Evolutionary conservation across 805 yeast species (phyloP).

Genomic region (Saturnispora bothae): DNA sequence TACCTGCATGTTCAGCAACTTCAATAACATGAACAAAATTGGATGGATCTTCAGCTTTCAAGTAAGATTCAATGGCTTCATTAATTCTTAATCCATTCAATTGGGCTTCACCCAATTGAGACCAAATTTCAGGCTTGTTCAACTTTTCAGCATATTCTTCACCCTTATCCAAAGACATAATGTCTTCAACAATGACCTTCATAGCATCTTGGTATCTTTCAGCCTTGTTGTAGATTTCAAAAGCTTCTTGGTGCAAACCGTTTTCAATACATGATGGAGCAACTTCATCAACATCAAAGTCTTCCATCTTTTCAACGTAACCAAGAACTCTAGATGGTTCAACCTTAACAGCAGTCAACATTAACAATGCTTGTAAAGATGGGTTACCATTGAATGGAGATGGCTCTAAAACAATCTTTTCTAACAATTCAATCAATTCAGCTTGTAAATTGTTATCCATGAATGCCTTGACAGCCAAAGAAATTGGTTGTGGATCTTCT

Average conservation of each 20-base stretch:
- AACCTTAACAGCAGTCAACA: constrained; percentile 92
- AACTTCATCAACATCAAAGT: constrained; percentile 87
- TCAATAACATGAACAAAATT: constrained; percentile 89
- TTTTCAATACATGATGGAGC: constrained; percentile 87
- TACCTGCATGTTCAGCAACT: constrained; percentile 90
- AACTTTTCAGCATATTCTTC: constrained; percentile 85
- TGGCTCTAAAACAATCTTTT: constrained; percentile 93
- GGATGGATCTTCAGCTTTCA: constrained; percentile 83
- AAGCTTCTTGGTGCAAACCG: constrained; percentile 86
- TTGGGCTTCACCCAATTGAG: constrained; percentile 92
- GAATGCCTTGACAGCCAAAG: constrained; percentile 87
- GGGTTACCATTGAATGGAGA: constrained; percentile 95
- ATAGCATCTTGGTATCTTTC: constrained; percentile 71
- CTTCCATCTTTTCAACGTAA: constrained; percentile 82
- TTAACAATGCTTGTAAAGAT: constrained; percentile 84
- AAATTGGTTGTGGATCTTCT: constrained; percentile 86
- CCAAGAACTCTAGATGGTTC: constrained; percentile 76
- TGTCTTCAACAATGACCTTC: constrained; percentile 83
- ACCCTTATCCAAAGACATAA: constrained; percentile 92
- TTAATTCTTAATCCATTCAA: constrained; percentile 84
- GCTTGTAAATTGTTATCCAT: constrained; percentile 91
- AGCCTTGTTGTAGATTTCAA: constrained; percentile 80
- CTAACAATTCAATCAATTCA: constrained; percentile 88
- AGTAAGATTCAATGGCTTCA: constrained; percentile 86
- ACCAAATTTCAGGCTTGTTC: constrained; percentile 82